Evolutionary conservation across 2,329 filamentous ascomycete species (phyloP).

Genomic region (Trichoderma polysporum): DNA sequence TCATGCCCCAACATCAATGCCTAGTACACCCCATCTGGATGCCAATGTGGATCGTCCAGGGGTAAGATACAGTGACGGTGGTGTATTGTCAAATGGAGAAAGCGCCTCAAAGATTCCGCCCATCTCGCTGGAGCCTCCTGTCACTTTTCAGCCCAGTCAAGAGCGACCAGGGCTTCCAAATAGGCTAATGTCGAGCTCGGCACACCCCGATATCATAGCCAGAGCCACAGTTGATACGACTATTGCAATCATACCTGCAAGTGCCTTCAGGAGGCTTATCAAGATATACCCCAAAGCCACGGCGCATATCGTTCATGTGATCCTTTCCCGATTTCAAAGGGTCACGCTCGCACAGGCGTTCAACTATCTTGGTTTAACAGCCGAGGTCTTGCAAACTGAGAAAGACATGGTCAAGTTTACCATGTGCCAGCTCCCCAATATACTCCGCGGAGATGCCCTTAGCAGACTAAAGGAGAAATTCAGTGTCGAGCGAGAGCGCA

Average conservation of each 20-base stretch:
- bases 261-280: constrained; percentile 88
- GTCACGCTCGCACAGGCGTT: constrained; percentile 94
- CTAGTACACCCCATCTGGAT: constrained; percentile 42
- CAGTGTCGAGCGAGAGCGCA: constrained; percentile 75
- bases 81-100: constrained; percentile 15
- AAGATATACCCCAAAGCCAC: constrained; percentile 94
- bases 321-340: constrained; percentile 87
- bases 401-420: constrained; percentile 93
- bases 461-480: constrained; percentile 93
- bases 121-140: constrained; percentile 63
- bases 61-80: constrained; percentile 24
- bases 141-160: constrained; percentile 35
- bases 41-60: constrained; percentile 25
- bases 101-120: constrained; percentile 63
- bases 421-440: constrained; percentile 85
- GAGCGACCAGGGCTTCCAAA: constrained; percentile 40
- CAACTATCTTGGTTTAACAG: constrained; percentile 87
- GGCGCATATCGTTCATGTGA: constrained; percentile 96
- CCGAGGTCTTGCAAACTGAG: constrained; percentile 89
- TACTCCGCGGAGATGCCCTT: constrained; percentile 79
- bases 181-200: constrained; percentile 64
- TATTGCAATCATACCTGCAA: constrained; percentile 96
- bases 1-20: constrained; percentile 32
- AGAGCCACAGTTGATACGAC: constrained; percentile 94
- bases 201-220: constrained; percentile 96